Percentiles rank a stretch among this genome's conserved stretches.
These are phyloP conservation scores for Arthroderma sp. DNA, from an alignment of 2,329 filamentous ascomycete genomes.

Conservation along the genomic window DNA sequence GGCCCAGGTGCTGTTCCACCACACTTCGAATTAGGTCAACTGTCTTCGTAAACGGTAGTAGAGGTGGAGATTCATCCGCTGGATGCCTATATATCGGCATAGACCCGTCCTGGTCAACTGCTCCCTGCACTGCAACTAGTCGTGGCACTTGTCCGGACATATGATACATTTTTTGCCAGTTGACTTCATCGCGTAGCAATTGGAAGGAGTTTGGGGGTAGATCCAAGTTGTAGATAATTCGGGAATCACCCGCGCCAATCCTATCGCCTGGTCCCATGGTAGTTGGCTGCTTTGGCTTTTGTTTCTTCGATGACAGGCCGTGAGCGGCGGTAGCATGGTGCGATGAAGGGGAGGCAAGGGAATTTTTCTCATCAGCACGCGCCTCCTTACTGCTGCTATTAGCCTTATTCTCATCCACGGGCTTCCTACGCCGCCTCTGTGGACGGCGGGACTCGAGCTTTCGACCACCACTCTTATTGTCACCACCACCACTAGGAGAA, in stretches of 20 bases:
- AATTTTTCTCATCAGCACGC: no score
- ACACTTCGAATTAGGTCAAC: slow-evolving; percentile 55
- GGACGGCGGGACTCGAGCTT: background rate
- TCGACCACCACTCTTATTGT: no score
- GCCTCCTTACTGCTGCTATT: background rate
- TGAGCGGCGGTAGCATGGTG: slow-evolving; percentile 1
- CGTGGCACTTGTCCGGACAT: slow-evolving; percentile 83
- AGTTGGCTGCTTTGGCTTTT: slow-evolving; percentile 14
- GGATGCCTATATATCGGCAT: slow-evolving; percentile 93
- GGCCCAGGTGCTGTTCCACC: slow-evolving; percentile 61
- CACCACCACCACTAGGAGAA: no score
- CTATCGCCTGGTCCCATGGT: slow-evolving; percentile 36
- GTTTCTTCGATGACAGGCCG: slow-evolving; percentile 6
- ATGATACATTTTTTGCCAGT: slow-evolving; percentile 87
- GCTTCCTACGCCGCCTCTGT: background rate
- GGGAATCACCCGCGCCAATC: slow-evolving; percentile 71
- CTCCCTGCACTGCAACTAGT: slow-evolving; percentile 78
- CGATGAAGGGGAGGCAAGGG: background rate
- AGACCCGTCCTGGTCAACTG: slow-evolving; percentile 49
- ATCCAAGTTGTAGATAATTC: slow-evolving; percentile 58
- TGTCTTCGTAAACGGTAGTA: slow-evolving; percentile 61
- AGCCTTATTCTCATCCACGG: background rate
- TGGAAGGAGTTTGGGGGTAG: slow-evolving; percentile 50
- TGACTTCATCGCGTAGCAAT: slow-evolving; percentile 57
- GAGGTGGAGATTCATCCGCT: slow-evolving; percentile 68